Evolutionary conservation across 2,329 filamentous ascomycete species (phyloP), one percentile per base, ranked within the genome.

Genomic region (Zasmidium angulare): DNA sequence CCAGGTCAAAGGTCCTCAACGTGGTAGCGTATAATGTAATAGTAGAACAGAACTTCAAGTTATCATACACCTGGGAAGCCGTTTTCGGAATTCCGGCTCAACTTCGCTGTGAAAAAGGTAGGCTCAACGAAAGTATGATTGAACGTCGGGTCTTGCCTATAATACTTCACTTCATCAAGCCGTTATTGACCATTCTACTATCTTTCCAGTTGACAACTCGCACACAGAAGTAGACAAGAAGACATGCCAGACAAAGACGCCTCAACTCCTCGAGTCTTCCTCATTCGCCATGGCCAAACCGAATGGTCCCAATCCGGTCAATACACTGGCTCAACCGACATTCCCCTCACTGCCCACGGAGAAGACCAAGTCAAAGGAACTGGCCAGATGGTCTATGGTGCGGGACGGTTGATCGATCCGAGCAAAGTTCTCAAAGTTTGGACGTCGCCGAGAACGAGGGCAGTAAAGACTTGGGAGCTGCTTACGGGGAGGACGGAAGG

Each of bases 221-320:
- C 22, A 10, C 23, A 3, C n/a, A 17, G 17, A 21, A 19, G 9
- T 1, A 48, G 22, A 21, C 11, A 40, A 20, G n/a, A 20, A 26
- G 46, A 65, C 17, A 74, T 74, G 72, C 68, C 72, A 19, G 71
- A 73, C 64, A 73, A 73, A 67, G 72, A 74, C 65, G 71, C 72
- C 50, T 60, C 74, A 1, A 86, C 87, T 1, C 90, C 90, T 1
- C 84, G 90, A 55, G 87, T 90, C 72, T 93, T 93, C 79, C 85
- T 95, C 67, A 79, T 92, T 73, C 90, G 93, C 68, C 93, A 97
- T 72, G 93, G 93, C 77, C 91, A 97, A 79, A 98, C 93, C 2
- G 91, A 96, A 79, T 98, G 93, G 93, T 96, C 90, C 3, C 85
- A 96, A 50, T 89, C 89, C 67, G 93, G 73, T 19, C 68, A 86